phyloP scores from a whole-genome alignment of 148 eudicot species.

The Salicornia ramosissima region DNA sequence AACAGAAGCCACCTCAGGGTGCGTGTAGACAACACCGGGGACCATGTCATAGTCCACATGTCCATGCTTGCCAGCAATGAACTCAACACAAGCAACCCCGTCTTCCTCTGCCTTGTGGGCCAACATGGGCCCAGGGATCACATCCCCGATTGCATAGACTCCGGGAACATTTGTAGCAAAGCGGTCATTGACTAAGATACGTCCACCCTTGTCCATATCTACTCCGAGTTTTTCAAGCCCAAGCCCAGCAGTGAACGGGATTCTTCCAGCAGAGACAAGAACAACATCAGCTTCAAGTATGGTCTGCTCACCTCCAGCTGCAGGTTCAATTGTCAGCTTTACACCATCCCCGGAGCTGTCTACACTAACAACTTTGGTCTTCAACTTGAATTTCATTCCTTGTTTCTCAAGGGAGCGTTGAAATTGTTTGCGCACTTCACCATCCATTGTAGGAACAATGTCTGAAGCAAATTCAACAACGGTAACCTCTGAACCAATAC shows the following conservation, averaged over 20 bases:
- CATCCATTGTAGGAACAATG: conserved; percentile 90
- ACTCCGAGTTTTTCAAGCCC: conserved; percentile 76
- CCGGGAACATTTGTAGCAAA: conserved; percentile 71
- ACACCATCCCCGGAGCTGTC: conserved; percentile 58
- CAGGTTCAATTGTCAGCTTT: conserved; percentile 73
- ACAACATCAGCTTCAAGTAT: conserved; percentile 84
- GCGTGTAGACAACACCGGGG: conserved; percentile 89
- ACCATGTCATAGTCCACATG: conserved; percentile 95
- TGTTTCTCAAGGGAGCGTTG: conserved; percentile 92
- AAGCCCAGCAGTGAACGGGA: conserved; percentile 76
- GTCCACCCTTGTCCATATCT: conserved; percentile 72
- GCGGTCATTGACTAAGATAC: conserved; percentile 58
- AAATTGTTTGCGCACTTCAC: conserved; percentile 82
- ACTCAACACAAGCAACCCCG: conserved; percentile 92
- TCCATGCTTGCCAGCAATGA: conserved; percentile 83
- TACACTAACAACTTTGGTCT: conserved; percentile 83
- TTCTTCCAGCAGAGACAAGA: conserved; percentile 85
- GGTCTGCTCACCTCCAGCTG: conserved; percentile 82
- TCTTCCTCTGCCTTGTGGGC: conserved; percentile 99
- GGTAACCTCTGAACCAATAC: conserved; percentile 85
- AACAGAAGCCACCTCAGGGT: conserved; percentile 89
- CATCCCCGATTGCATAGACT: conserved; percentile 87
- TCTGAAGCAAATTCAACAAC: conserved; percentile 86
- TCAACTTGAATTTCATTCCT: conserved; percentile 89
- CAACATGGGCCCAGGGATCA: conserved; percentile 96